Evolutionary conservation across 768 basidiomycete species (phyloP), one percentile per base, ranked within the genome.

Genomic region (Sutorius australiensis): DNA sequence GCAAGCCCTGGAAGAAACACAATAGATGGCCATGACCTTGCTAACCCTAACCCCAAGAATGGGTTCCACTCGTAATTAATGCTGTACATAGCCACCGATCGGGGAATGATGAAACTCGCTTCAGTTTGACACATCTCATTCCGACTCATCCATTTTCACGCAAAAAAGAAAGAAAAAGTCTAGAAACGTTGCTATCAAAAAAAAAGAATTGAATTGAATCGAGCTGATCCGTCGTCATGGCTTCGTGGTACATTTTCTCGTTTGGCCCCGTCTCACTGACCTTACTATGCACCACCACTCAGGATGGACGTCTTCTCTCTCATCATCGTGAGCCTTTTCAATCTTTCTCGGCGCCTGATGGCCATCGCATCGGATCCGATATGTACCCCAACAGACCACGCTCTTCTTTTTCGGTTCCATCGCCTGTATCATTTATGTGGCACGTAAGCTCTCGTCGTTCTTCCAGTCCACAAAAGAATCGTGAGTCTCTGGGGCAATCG

Each of bases 401-500:
- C 58, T 70, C 14, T 53, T 83, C 14, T 70, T 80, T 53, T 73
- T 76, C 30, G 81, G 76, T 0, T 59, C 75, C 33, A 64, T 82
- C 21, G 71, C 79, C 36, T 77, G 71, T 5, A 59, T 79, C 14
- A 38, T 81, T 6, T 70, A 67, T 47, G 60, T 73, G 19, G 64
- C 68, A 2, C 68, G 70, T 42, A 61, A 67, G 24, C 63, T 83
- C 36, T 75, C 78, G 2, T 62, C 75, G 10, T 69, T 75, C 1
- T 61, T 80, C 21, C 66, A 76, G 48, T 72, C 76, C 1, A 81
- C 81, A 0, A 84, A 82, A 67, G 74, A 80, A 48, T 76, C 74
- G 85, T 84, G 60, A 56, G 80, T 76, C 16, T 31, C 38, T 5
- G 16, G 4, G 16, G 27, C 1, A 12, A 16, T 42, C 24, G 24